phyloP scores from a whole-genome alignment of 1,139 yeast species.

The Saccharomyces hybrid region DNA sequence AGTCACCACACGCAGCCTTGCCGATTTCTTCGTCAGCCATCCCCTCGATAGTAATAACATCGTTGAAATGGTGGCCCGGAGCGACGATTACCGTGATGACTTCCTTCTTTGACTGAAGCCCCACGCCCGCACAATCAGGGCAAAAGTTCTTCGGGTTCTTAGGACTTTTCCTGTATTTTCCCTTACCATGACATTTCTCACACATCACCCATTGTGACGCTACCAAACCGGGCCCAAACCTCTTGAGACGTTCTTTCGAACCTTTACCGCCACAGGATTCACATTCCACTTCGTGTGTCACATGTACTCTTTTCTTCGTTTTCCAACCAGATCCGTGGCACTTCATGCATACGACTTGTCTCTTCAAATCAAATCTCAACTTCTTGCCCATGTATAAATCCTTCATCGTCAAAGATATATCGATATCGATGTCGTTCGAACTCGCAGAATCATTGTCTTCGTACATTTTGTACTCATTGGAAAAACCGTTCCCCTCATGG shows the following conservation, averaged over 20 bases:
- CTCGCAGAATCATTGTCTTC: conserved; percentile 24
- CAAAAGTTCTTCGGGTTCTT: conserved; percentile 58
- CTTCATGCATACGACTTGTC: conserved; percentile 61
- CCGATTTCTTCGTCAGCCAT: conserved; percentile 80
- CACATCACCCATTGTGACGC: conserved; percentile 61
- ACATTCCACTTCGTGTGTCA: conserved; percentile 50
- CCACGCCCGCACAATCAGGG: conserved; percentile 66
- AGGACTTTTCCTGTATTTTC: conserved; percentile 44
- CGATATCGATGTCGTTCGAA: conserved; percentile 44
- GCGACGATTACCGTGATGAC: conserved; percentile 71
- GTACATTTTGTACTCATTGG: conserved; percentile 2
- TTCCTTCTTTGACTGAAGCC: conserved; percentile 58
- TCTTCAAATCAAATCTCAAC: conserved; percentile 63
- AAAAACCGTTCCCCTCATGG: neutral
- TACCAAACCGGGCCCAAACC: conserved; percentile 73
- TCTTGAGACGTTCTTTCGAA: conserved; percentile 46
- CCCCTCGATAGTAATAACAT: conserved; percentile 50
- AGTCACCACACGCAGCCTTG: conserved; percentile 62
- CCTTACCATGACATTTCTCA: conserved; percentile 64
- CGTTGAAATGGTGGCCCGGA: conserved; percentile 62
- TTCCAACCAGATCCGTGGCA: conserved; percentile 66
- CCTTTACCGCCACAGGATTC: conserved; percentile 72
- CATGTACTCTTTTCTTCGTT: conserved; percentile 20
- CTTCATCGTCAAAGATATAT: conserved; percentile 40
- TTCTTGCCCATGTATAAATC: conserved; percentile 80